Conservation (phyloP, 169 alveolate genomes). For the Neospora caninum region DNA sequence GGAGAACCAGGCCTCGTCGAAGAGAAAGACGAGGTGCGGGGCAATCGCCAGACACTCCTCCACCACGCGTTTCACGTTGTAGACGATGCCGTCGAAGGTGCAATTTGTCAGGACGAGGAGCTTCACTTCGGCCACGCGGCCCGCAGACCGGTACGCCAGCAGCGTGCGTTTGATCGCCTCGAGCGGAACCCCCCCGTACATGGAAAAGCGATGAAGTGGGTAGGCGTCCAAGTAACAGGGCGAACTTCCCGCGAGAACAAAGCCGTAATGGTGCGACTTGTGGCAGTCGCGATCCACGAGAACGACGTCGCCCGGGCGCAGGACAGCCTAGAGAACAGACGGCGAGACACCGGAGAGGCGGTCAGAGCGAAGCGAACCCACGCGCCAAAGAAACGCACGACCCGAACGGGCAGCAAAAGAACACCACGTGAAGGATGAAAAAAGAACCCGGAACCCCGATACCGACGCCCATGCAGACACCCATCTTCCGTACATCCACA, state of each 20-base stretch:
- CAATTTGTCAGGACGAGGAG: slow-evolving; percentile 74
- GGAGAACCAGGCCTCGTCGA: slow-evolving; percentile 81
- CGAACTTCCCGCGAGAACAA: slow-evolving; percentile 73
- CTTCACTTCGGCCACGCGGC: slow-evolving; percentile 67
- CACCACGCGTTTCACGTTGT: slow-evolving; percentile 74
- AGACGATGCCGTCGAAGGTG: slow-evolving; percentile 79
- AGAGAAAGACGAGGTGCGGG: slow-evolving; percentile 73
- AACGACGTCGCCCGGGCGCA: slow-evolving; percentile 76
- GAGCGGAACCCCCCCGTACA: slow-evolving; percentile 78
- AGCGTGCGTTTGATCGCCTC: slow-evolving; percentile 69
- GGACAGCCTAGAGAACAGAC: slow-evolving; percentile 70
- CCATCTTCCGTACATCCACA: not conserved
- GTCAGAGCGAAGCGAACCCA: not conserved
- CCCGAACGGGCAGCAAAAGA: too few relatives aligned
- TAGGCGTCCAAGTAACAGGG: slow-evolving; percentile 79
- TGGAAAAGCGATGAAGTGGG: slow-evolving; percentile 74
- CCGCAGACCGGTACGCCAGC: slow-evolving; percentile 70
- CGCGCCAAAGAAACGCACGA: too few relatives aligned
- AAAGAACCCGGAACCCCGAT: too few relatives aligned
- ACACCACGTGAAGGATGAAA: too few relatives aligned
- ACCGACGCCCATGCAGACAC: not conserved
- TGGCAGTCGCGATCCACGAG: slow-evolving; percentile 79
- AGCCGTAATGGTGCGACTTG: slow-evolving; percentile 78
- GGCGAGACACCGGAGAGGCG: not conserved
- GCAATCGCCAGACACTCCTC: slow-evolving; percentile 77